Evolutionary conservation across 2,329 filamentous ascomycete species (phyloP), one percentile per base, ranked within the genome.

Genomic region (Magnaporthiopsis incrustans): DNA sequence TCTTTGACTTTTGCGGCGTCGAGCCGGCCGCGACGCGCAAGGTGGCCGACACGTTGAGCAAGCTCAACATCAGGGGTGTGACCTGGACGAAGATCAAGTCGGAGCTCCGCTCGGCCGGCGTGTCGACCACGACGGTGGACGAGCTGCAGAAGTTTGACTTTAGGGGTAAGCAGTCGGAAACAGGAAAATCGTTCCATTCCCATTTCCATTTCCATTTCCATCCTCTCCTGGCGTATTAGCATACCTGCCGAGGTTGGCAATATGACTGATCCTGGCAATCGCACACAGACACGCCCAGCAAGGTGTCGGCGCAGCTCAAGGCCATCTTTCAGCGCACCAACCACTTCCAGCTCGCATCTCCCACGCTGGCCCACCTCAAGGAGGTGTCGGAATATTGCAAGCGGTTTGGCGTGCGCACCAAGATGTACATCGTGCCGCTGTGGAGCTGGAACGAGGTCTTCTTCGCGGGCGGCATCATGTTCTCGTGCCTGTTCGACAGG

Each of bases 71-170:
- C 22, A 85, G 89, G 60, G 87, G 88, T 66, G 88, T 85, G 73
- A 91, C 87, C 0, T 97, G 93, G 89, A 85, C 89, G 68, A 93
- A 92, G 72, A 89, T 97, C 65, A 84, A 90, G 63, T 86, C 85
- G 63, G 91, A 97, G 70, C 81, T 99, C 63, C 87, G 93, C 56
- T 90, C 89, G n/a, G 85, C 96, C 53, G 92, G 92, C 2, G 85
- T 97, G 25, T 90, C 93, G 4, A 90, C 91, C 15, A 97, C 93
- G 3, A 96, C 91, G 58, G 82, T 99, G 60, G 93, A 97, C 69
- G 94, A 97, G 71, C 81, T 99, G 64, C 86, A 91, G 68, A 87
- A 88, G 7, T 99, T 98, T 73, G 93, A 99, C 73, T 98, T 97
- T 74, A 84, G 91, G 78, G 88, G n/a, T n/a, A n/a, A n/a, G n/a